These are phyloP conservation scores for Paramyrothecium roridum DNA, from an alignment of 2,329 filamentous ascomycete genomes.

Conservation along the genomic window DNA sequence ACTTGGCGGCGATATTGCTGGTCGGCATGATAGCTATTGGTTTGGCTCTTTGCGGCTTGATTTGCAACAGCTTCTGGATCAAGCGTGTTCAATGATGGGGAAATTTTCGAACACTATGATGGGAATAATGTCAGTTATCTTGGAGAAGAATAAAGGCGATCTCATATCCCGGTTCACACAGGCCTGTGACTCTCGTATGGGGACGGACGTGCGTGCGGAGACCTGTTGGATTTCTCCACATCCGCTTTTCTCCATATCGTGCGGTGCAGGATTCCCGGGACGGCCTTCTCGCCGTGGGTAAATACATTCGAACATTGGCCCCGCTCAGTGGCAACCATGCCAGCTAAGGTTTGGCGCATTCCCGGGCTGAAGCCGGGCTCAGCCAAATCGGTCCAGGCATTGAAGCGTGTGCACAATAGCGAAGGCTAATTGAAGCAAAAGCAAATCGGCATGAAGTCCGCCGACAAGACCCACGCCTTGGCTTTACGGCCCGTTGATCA, in stretches of 20 bases:
- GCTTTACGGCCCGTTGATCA: background rate
- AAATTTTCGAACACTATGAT: background rate
- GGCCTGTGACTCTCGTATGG: background rate
- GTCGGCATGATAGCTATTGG: slow-evolving; percentile 14
- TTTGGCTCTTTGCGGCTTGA: background rate
- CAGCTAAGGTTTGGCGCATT: background rate
- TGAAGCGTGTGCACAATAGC: background rate
- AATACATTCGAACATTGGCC: background rate
- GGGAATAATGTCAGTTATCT: background rate
- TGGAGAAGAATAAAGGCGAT: background rate
- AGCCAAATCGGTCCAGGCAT: background rate
- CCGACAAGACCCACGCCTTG: background rate
- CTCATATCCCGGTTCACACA: background rate
- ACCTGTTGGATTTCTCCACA: background rate
- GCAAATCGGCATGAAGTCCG: background rate
- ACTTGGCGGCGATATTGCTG: slow-evolving; percentile 29
- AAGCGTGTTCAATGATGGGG: no score
- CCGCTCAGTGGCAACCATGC: background rate
- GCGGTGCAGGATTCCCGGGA: background rate
- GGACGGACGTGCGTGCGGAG: background rate
- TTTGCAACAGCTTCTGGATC: background rate
- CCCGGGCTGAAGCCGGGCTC: background rate
- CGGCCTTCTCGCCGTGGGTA: background rate
- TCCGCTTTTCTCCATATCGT: background rate
- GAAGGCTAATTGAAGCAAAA: background rate